Conservation (phyloP, 352 stramenopile species). For the Phytopythium sindhum region DNA sequence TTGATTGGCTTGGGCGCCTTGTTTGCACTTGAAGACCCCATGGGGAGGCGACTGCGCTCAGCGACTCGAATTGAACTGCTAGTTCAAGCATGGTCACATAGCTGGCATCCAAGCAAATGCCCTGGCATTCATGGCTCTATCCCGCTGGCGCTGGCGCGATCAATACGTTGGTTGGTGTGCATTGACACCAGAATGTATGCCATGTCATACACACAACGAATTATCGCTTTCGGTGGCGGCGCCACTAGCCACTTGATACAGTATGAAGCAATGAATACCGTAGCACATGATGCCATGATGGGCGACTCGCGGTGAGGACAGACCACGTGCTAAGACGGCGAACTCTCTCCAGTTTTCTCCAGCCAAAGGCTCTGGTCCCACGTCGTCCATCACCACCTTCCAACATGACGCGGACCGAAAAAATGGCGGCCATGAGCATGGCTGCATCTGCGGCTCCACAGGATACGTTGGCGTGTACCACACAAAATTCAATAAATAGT, state of each 20-base stretch:
- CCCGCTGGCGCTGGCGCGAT: too few species aligned
- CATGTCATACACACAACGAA: not conserved
- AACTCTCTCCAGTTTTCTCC: not conserved
- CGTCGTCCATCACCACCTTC: constrained; percentile 1
- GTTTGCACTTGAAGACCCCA: not conserved
- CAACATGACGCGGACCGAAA: not conserved
- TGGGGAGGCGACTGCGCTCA: too few species aligned
- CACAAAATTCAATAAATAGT: too few species aligned
- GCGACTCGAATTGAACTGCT: not conserved
- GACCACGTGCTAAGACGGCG: not conserved
- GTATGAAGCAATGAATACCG: not conserved
- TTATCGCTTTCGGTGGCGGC: not conserved
- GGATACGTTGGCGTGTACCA: not conserved
- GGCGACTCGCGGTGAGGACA: not conserved
- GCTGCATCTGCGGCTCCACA: not conserved
- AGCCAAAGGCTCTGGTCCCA: not conserved
- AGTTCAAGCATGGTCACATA: not conserved
- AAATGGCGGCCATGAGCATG: not conserved
- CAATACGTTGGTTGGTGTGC: too few species aligned
- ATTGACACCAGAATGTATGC: too few species aligned
- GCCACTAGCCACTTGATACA: too few species aligned
- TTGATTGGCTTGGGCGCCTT: too few species aligned
- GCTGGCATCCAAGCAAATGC: not conserved
- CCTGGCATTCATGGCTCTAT: not conserved
- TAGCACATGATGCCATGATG: not conserved